Evolutionary conservation across 225 moss, liverwort and hornwort genomes (phyloP).

Genomic region (Bryum argenteum): DNA sequence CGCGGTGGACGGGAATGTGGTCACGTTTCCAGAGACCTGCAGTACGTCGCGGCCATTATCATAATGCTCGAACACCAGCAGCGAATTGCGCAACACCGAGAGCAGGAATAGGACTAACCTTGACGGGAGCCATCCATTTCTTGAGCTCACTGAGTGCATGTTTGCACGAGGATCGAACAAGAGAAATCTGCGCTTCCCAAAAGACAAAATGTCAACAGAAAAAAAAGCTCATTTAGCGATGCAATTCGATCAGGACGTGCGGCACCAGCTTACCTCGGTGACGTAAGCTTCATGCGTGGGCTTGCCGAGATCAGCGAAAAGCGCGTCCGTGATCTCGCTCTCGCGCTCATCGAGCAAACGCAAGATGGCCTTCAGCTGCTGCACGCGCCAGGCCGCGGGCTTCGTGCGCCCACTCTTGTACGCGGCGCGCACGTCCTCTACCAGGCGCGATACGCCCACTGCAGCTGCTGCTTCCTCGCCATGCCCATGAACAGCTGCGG

Average conservation of each 20-base stretch:
- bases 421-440: slow-evolving; percentile 53
- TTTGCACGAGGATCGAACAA: slow-evolving; percentile 37
- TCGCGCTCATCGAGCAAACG: slow-evolving; percentile 53
- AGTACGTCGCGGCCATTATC: background rate
- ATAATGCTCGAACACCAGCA: background rate
- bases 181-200: slow-evolving; percentile 35
- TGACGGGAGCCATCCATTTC: slow-evolving; percentile 56
- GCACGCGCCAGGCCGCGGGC: slow-evolving; percentile 60
- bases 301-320: slow-evolving; percentile 61
- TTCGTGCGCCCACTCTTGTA: slow-evolving; percentile 52
- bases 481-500: slow-evolving; percentile 5
- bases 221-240: background rate
- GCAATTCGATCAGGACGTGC: background rate
- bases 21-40: slow-evolving; percentile 49
- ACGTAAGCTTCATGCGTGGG: slow-evolving; percentile 52
- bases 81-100: background rate
- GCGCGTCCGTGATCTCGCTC: slow-evolving; percentile 57
- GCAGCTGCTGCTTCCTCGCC: background rate
- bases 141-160: slow-evolving; percentile 47
- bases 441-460: slow-evolving; percentile 18
- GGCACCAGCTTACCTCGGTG: slow-evolving; percentile 46
- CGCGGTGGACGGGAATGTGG: slow-evolving; percentile 52
- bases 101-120: slow-evolving; percentile 22
- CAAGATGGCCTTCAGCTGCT: slow-evolving; percentile 54
- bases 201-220: too few relatives aligned